phyloP scores from a whole-genome alignment of 345 rosid species.

The Salix caprea region DNA sequence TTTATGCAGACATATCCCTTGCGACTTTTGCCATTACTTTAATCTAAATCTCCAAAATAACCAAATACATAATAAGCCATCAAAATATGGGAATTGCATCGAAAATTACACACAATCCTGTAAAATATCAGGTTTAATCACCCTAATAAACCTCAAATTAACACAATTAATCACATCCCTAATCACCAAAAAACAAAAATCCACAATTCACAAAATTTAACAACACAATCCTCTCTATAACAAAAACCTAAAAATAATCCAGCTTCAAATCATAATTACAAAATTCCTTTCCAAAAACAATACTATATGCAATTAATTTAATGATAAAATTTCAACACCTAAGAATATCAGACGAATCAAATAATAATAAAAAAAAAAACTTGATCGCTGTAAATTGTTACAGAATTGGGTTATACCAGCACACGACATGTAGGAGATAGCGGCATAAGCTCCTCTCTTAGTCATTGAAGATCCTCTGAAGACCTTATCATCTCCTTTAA shows the following conservation, averaged over 20 bases:
- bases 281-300: neutral
- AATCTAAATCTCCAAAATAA: neutral
- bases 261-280: neutral
- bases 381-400: neutral
- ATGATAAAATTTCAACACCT: neutral
- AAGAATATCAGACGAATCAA: neutral
- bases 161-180: neutral
- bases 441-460: constrained; percentile 79
- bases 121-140: neutral
- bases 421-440: constrained; percentile 86
- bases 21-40: neutral
- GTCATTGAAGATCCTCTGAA: constrained; percentile 96
- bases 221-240: neutral
- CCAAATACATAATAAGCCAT: neutral
- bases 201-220: neutral
- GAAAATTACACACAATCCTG: neutral
- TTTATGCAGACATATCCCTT: neutral
- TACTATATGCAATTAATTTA: neutral
- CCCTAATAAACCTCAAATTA: neutral
- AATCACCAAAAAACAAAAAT: neutral
- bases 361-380: neutral
- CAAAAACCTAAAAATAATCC: neutral
- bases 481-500: constrained; percentile 59
- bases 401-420: constrained; percentile 47
- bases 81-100: neutral